Evolutionary conservation across 257 asterid species (phyloP).

Genomic region (Anisodus tanguticus): DNA sequence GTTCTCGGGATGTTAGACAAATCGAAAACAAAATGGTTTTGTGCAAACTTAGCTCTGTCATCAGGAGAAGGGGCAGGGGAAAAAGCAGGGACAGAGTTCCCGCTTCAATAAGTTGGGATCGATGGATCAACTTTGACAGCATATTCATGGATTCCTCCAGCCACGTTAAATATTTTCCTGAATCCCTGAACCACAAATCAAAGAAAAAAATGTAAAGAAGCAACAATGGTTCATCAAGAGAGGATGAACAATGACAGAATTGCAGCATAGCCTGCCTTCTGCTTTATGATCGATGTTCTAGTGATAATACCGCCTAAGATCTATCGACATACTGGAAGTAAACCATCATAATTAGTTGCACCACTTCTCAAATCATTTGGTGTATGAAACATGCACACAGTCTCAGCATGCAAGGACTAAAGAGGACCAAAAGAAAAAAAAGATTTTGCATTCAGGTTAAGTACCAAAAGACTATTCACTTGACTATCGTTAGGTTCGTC

Average conservation of each 20-base stretch:
- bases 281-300: not conserved
- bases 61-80: not conserved
- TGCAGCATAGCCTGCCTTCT: not conserved
- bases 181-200: constrained; percentile 68
- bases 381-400: not conserved
- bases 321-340: constrained; percentile 7
- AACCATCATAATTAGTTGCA: constrained; percentile 6
- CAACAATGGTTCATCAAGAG: constrained; percentile 3
- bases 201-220: constrained; percentile 15
- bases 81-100: not conserved
- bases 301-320: constrained; percentile 3
- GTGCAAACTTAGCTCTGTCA: constrained; percentile 18
- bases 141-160: constrained; percentile 91
- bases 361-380: constrained; percentile 17
- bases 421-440: not conserved
- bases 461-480: not conserved
- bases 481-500: not conserved
- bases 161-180: constrained; percentile 73
- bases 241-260: not conserved
- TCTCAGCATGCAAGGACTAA: not conserved
- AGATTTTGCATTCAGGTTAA: not conserved
- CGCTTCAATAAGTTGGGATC: constrained; percentile 73
- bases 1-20: not conserved
- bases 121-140: constrained; percentile 81
- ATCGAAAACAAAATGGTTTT: not conserved